These are phyloP conservation scores for Leucocoprinus birnbaumii DNA, from an alignment of 768 basidiomycete genomes.

Conservation along the genomic window DNA sequence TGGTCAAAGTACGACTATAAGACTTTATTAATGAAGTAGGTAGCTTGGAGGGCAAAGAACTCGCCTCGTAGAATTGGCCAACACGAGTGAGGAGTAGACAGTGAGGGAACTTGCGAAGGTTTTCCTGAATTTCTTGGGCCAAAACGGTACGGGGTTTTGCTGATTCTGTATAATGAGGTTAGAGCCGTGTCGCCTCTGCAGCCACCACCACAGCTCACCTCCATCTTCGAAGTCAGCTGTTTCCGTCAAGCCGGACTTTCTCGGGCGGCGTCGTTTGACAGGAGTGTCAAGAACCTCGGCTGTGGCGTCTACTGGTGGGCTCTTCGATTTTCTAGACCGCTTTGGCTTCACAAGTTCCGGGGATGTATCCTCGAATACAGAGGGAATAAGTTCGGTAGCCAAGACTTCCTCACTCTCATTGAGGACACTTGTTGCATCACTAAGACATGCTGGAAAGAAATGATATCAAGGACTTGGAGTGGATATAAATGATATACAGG, in stretches of 20 bases:
- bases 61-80: conserved; percentile 93
- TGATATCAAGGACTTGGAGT: no score
- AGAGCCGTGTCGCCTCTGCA: not conserved
- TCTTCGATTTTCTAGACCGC: not conserved
- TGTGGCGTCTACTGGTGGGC: not conserved
- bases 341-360: not conserved
- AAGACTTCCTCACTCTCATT: not conserved
- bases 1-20: conserved; percentile 91
- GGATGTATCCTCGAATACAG: not conserved
- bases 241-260: not conserved
- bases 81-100: conserved; percentile 90
- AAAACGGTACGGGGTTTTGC: conserved; percentile 40
- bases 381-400: no score
- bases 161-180: not conserved
- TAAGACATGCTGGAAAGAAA: not conserved
- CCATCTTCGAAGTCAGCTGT: not conserved
- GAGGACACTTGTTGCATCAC: not conserved
- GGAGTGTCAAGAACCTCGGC: not conserved
- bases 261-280: conserved; percentile 3
- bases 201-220: not conserved
- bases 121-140: conserved; percentile 66
- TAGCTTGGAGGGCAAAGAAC: not conserved
- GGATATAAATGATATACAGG: not conserved
- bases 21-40: conserved; percentile 8
- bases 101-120: conserved; percentile 77